Percentiles rank a stretch among this genome's conserved stretches.
Evolutionary conservation across 768 basidiomycete genomes (phyloP).

Genomic region (Macrocybe gigantea): DNA sequence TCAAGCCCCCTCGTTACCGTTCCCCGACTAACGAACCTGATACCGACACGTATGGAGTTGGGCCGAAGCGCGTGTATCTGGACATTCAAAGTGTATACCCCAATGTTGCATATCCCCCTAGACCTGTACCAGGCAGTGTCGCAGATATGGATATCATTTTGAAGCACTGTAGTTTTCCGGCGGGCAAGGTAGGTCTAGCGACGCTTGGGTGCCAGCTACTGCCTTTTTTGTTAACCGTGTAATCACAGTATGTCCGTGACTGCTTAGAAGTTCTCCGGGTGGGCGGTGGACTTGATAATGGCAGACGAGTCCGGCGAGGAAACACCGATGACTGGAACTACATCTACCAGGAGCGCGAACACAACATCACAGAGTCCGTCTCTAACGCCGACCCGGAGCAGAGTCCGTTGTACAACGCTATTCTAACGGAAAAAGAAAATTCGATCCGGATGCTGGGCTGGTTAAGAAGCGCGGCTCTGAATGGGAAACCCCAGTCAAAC

Average conservation of each 20-base stretch:
- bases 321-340: constrained; percentile 75
- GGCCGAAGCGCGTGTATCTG: constrained; percentile 71
- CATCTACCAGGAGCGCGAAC: constrained; percentile 59
- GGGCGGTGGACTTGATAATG: constrained; percentile 81
- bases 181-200: constrained; percentile 47
- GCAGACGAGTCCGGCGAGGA: constrained; percentile 64
- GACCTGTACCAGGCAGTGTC: constrained; percentile 77
- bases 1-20: constrained; percentile 46
- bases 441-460: constrained; percentile 50
- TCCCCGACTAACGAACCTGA: constrained; percentile 34
- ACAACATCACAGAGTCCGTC: constrained; percentile 21
- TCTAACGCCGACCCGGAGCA: constrained; percentile 13
- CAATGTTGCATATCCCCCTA: constrained; percentile 73
- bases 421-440: constrained; percentile 17
- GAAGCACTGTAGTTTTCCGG: constrained; percentile 80
- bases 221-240: constrained; percentile 5
- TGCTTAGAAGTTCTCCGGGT: constrained; percentile 86
- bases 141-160: constrained; percentile 85
- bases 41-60: constrained; percentile 56
- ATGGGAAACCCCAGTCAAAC: constrained; percentile 49
- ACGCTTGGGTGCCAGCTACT: not conserved
- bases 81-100: constrained; percentile 56
- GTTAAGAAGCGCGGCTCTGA: constrained; percentile 49
- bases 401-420: constrained; percentile 16
- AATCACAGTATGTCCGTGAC: constrained; percentile 81